Percentiles rank a stretch among this genome's conserved stretches.
Evolutionary conservation across 2,329 filamentous ascomycete species (phyloP).

Genomic region (Pyrenochaeta sp.): DNA sequence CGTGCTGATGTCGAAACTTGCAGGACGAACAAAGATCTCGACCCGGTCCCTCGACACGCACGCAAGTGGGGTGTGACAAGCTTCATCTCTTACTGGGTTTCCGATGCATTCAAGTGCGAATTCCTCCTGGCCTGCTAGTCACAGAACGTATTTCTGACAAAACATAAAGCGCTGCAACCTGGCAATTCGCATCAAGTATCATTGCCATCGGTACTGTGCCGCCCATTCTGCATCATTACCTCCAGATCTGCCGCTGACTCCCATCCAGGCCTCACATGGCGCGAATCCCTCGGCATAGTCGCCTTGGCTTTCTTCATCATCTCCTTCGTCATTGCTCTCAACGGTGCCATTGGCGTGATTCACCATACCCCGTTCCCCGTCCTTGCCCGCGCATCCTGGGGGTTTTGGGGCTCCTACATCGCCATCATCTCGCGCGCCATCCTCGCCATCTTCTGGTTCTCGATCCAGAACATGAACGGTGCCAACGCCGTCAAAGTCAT

Average conservation of each 20-base stretch:
- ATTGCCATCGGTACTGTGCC: conserved; percentile 44
- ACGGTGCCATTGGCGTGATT: conserved; percentile 60
- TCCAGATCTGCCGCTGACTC: not conserved
- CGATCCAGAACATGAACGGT: conserved; percentile 72
- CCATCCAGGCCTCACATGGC: conserved; percentile 60
- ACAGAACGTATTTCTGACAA: conserved; percentile 9
- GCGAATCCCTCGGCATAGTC: conserved; percentile 64
- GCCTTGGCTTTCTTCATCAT: conserved; percentile 62
- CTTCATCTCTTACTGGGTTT: conserved; percentile 62
- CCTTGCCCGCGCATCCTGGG: conserved; percentile 64
- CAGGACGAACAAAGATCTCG: conserved; percentile 60
- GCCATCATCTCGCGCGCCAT: conserved; percentile 63
- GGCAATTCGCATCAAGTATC: conserved; percentile 58
- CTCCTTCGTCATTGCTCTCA: conserved; percentile 67
- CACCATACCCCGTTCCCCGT: conserved; percentile 66
- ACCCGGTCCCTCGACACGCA: conserved; percentile 55
- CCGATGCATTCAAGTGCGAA: conserved; percentile 59
- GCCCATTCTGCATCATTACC: not conserved
- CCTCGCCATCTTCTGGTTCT: conserved; percentile 69
- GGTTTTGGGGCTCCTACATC: conserved; percentile 66
- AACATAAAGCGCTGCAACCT: conserved; percentile 56
- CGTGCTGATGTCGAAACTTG: not conserved
- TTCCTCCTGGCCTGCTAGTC: not conserved
- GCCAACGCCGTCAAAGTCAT: conserved; percentile 63
- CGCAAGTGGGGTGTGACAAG: conserved; percentile 58